phyloP scores from a whole-genome alignment of 129 eudicot genomes.

The Centaurea solstitialis region DNA sequence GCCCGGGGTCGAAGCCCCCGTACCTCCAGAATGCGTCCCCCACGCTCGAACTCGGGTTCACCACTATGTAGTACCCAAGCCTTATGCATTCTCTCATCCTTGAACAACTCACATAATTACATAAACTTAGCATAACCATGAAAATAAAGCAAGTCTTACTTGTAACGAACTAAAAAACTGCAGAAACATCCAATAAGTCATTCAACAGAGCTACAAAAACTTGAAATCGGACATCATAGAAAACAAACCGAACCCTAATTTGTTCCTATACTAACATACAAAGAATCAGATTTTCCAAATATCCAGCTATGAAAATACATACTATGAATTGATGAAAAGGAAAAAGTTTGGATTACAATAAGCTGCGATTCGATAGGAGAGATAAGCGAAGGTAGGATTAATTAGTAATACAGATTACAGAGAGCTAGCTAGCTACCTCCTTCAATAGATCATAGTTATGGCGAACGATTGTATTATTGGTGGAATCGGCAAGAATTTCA shows the following conservation, averaged over 20 bases:
- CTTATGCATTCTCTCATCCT: background rate
- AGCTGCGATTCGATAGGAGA: background rate
- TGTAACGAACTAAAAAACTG: constrained; percentile 1
- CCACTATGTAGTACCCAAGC: too few relatives aligned
- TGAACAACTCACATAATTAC: background rate
- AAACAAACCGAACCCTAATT: constrained; percentile 19
- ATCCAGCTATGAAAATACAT: background rate
- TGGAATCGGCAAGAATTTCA: background rate
- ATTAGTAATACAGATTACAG: background rate
- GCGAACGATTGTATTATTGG: background rate
- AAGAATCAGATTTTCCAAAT: background rate
- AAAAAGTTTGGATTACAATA: constrained; percentile 19
- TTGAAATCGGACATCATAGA: background rate
- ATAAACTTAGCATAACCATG: background rate
- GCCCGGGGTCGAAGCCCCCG: too few relatives aligned
- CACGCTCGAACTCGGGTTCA: too few relatives aligned
- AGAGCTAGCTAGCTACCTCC: constrained; percentile 27
- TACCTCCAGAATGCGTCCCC: too few relatives aligned
- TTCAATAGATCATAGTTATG: constrained; percentile 19
- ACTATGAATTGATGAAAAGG: background rate
- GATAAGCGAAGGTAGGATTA: constrained; percentile 16
- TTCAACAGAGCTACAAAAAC: constrained; percentile 15
- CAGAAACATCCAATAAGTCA: constrained; percentile 5
- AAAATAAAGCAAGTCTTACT: background rate
- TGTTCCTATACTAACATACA: constrained; percentile 1